These are phyloP conservation scores for Gamsiella multidivaricata DNA, from an alignment of 192 early-diverging fungal species.

Conservation along the genomic window DNA sequence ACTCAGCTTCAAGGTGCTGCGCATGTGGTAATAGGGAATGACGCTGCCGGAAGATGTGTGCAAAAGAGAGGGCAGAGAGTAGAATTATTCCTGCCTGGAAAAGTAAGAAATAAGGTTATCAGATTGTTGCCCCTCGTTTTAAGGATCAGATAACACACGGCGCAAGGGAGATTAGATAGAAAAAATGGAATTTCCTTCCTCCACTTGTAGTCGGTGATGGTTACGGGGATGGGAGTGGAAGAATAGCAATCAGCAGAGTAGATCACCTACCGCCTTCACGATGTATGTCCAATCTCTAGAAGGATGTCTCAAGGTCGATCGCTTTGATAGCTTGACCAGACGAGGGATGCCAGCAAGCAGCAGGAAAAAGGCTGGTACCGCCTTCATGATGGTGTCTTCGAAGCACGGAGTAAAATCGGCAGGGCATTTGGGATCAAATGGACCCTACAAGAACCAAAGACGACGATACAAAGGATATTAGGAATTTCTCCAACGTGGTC, in stretches of 20 bases:
- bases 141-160: too few species aligned
- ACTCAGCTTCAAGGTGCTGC: constrained; percentile 8
- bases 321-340: constrained; percentile 12
- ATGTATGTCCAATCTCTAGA: constrained; percentile 22
- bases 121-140: too few species aligned
- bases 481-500: not conserved
- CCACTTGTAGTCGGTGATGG: too few species aligned
- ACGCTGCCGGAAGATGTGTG: constrained; percentile 11
- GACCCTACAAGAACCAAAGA: constrained; percentile 30
- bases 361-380: constrained; percentile 19
- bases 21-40: not conserved
- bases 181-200: too few species aligned
- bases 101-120: too few species aligned
- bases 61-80: too few species aligned
- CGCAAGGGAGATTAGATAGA: too few species aligned
- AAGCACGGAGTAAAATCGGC: constrained; percentile 57
- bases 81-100: too few species aligned
- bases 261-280: constrained; percentile 24
- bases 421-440: constrained; percentile 42
- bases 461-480: not conserved
- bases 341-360: constrained; percentile 20
- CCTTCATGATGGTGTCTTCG: constrained; percentile 37
- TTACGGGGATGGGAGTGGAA: not conserved
- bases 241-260: not conserved
- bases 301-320: constrained; percentile 12